Conservation (phyloP, 148 eudicot species). For the Vaccinium macrocarpon region DNA sequence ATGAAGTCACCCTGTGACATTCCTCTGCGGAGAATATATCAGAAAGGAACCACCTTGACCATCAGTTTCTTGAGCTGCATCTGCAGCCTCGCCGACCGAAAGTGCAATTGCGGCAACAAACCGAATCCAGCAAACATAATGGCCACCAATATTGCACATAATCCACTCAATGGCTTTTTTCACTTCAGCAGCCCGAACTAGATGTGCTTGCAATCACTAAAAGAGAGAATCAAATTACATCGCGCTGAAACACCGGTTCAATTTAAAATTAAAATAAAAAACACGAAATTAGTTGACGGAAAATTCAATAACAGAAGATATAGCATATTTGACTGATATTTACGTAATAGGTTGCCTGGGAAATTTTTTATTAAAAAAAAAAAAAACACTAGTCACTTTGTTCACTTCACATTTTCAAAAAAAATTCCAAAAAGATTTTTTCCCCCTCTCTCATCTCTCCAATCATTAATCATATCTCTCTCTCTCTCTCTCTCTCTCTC, state of each 20-base stretch:
- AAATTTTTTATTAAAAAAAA: not conserved
- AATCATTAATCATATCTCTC: no score
- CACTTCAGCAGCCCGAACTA: constrained; percentile 88
- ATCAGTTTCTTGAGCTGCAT: constrained; percentile 52
- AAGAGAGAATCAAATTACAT: constrained; percentile 51
- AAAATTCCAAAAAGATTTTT: no score
- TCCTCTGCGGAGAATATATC: constrained; percentile 50
- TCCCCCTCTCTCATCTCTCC: no score
- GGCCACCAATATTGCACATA: constrained; percentile 88
- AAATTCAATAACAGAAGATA: not conserved
- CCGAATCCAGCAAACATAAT: constrained; percentile 94
- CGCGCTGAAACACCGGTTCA: constrained; percentile 18
- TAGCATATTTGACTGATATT: not conserved
- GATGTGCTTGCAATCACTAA: constrained; percentile 86
- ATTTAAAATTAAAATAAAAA: not conserved
- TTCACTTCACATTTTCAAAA: no score
- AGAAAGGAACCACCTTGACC: constrained; percentile 41
- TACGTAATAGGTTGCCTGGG: not conserved
- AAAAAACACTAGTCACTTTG: not conserved
- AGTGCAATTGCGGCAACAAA: constrained; percentile 62
- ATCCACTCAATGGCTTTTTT: constrained; percentile 97
- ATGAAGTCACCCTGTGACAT: constrained; percentile 32
- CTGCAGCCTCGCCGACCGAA: constrained; percentile 43
- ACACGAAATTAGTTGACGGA: not conserved
- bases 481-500: no score